phyloP scores from a whole-genome alignment of 148 eudicot genomes.

The Dianthus caryophyllus region DNA sequence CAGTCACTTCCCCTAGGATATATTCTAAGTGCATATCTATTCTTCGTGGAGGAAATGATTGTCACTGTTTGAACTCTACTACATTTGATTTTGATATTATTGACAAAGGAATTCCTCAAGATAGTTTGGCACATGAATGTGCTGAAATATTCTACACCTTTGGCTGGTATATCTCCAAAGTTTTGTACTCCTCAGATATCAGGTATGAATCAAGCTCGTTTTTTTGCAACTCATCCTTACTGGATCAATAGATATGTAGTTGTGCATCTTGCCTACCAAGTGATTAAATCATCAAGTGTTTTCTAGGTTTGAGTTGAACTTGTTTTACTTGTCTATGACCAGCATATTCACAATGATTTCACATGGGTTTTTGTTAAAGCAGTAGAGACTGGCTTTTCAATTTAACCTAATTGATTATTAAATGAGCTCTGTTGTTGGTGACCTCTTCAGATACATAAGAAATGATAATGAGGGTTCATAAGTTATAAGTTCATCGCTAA shows the following conservation, averaged over 20 bases:
- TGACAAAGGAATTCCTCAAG: conserved; percentile 47
- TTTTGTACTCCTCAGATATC: conserved; percentile 28
- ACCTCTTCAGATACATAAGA: no score
- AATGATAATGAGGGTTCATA: not conserved
- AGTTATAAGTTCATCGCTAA: not conserved
- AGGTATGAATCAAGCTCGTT: conserved; percentile 40
- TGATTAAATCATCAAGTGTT: not conserved
- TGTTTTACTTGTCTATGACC: not conserved
- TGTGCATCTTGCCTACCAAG: conserved; percentile 4
- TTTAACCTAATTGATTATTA: not conserved
- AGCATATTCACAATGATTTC: not conserved
- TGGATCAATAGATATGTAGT: not conserved
- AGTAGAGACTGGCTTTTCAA: not conserved
- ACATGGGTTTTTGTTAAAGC: not conserved
- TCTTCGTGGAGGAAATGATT: conserved; percentile 49
- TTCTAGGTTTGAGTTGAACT: not conserved
- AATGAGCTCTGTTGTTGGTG: not conserved
- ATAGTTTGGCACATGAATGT: conserved; percentile 55
- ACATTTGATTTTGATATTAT: conserved; percentile 38
- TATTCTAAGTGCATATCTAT: conserved; percentile 50
- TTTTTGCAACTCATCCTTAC: not conserved
- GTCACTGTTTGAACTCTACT: conserved; percentile 31
- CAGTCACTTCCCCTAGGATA: conserved; percentile 41
- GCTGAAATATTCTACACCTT: conserved; percentile 60
- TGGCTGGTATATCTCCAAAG: conserved; percentile 54